Evolutionary conservation across 1,284 basidiomycete genomes (phyloP).

Genomic region (Phellopilus nigrolimitatus): DNA sequence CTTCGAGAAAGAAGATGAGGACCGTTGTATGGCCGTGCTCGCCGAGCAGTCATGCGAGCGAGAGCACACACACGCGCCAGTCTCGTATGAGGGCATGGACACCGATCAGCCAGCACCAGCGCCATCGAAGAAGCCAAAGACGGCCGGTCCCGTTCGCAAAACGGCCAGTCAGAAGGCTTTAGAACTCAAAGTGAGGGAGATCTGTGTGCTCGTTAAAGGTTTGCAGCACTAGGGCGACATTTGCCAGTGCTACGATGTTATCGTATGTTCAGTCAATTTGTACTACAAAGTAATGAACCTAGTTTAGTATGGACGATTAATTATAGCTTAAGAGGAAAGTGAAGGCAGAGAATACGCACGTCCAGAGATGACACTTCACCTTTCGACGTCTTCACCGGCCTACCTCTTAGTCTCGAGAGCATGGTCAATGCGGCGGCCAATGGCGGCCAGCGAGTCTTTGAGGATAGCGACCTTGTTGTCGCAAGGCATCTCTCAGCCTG

Average conservation of each 20-base stretch:
- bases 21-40: conserved; percentile 63
- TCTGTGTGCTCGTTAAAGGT: conserved; percentile 92
- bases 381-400: conserved; percentile 72
- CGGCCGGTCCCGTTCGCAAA: too few relatives aligned
- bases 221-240: conserved; percentile 98
- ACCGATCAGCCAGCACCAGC: conserved; percentile 65
- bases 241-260: too few relatives aligned
- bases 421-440: conserved; percentile 88
- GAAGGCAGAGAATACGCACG: conserved; percentile 64
- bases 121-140: conserved; percentile 70
- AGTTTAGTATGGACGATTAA: too few relatives aligned
- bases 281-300: too few relatives aligned
- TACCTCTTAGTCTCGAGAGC: conserved; percentile 76
- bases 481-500: conserved; percentile 86
- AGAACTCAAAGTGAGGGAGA: conserved; percentile 97
- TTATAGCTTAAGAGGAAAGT: too few relatives aligned
- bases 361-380: conserved; percentile 95
- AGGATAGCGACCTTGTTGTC: conserved; percentile 94
- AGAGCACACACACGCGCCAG: conserved; percentile 80
- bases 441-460: too few relatives aligned
- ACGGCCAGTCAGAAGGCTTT: too few relatives aligned
- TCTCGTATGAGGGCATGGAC: conserved; percentile 91
- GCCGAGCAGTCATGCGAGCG: conserved; percentile 60
- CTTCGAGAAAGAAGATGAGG: conserved; percentile 80
- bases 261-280: too few relatives aligned